phyloP scores from a whole-genome alignment of 139 green algal species.

The Pycnococcus provasolii region DNA sequence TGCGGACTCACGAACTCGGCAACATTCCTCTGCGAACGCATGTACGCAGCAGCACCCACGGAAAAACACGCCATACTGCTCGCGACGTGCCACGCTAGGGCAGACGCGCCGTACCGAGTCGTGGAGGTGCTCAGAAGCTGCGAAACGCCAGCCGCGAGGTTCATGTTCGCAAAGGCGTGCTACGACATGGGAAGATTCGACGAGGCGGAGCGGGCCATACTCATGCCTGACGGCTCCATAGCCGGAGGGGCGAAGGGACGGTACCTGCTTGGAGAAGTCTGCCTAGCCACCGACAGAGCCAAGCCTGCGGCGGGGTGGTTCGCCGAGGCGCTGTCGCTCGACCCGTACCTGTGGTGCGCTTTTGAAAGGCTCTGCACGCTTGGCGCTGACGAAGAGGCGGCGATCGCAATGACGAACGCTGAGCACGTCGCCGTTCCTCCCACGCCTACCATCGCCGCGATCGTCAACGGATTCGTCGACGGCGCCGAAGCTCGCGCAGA shows the following conservation, averaged over 20 bases:
- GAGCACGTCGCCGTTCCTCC: neutral
- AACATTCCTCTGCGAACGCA: constrained; percentile 65
- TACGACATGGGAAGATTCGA: constrained; percentile 58
- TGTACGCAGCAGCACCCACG: constrained; percentile 51
- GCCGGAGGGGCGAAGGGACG: constrained; percentile 64
- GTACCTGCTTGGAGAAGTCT: constrained; percentile 70
- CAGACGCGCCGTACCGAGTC: constrained; percentile 56
- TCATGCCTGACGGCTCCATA: constrained; percentile 32
- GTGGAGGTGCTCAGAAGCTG: constrained; percentile 56
- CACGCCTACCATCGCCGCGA: constrained; percentile 19
- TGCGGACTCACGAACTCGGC: constrained; percentile 68
- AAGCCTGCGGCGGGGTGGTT: constrained; percentile 52
- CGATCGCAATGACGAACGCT: neutral
- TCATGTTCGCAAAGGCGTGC: constrained; percentile 72
- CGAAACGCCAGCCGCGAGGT: constrained; percentile 43
- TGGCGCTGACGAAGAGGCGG: constrained; percentile 38
- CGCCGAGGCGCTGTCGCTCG: constrained; percentile 47
- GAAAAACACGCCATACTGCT: constrained; percentile 71
- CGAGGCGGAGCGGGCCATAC: constrained; percentile 63
- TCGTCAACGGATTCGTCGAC: constrained; percentile 17
- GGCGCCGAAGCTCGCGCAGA: too few species aligned
- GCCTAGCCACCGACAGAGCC: constrained; percentile 44
- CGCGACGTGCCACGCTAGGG: constrained; percentile 66
- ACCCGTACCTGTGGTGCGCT: constrained; percentile 80
- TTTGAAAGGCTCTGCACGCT: constrained; percentile 84